Base-by-base conservation (phyloP, 2,329 filamentous ascomycete species). In the Fusarium austroafricanum region DNA sequence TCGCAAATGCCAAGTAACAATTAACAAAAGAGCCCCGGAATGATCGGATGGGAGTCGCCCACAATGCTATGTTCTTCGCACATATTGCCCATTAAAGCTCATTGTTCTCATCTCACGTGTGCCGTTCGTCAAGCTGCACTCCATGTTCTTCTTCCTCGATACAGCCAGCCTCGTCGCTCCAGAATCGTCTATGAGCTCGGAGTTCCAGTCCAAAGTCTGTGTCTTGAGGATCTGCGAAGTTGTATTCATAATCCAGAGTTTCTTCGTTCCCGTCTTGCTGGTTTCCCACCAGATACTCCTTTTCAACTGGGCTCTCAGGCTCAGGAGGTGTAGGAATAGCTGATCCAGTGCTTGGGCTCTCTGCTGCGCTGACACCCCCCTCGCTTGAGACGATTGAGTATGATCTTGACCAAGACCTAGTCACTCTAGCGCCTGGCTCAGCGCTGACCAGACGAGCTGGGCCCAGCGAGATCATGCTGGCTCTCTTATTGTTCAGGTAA, bases 311-410 rank as follows among this genome's bases (percentile, higher is more conserved):
- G 55, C 74, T 77, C 12, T 78, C 76, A 40, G 75, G 68, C 44
- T 82, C 80, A 15, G 76, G 76, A 6, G 80, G 80, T 5, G 80
- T 81, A 1, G 78, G 78, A 15, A 77, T 56, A 6, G 76, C 76
- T 45, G 78, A 77, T 15, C 75, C 77, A 35, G 73, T 76, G 55
- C 78, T 79, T 35, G 74, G 76, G n/a, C 74, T 76, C 47, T 79
- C 79, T 9, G 73, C 75, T 8, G 78, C 78, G 52, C 79, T 82
- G 21, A 75, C 67, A 7, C 76, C 77, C 7, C 69, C 74, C 39
- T 81, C 79, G 57, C 76, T 78, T 6, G 80, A 81, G 18, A 77
- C 71, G 8, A 74, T 71, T 9, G 76, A 79, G 40, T 75, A 69
- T 9, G 76, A 74, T 21, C 76, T 71, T 42, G 66, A 70, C 63